Conservation (phyloP, 768 basidiomycete genomes). For the Hygrophoropsis aurantiaca region DNA sequence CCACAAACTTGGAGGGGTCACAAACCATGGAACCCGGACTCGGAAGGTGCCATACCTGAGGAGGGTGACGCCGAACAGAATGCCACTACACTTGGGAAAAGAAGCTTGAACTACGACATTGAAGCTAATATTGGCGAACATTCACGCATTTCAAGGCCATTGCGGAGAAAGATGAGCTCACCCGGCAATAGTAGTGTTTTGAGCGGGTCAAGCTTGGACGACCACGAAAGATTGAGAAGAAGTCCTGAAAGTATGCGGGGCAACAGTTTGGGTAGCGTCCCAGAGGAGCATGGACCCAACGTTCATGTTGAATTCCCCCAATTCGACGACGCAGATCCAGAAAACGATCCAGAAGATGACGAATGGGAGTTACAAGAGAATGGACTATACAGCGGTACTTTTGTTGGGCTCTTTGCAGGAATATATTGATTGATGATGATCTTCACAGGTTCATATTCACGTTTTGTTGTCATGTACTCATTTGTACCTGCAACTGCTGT, state of each 20-base stretch:
- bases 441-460: constrained; percentile 59
- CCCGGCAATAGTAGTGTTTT: constrained; percentile 30
- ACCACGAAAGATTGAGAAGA: constrained; percentile 20
- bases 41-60: background rate
- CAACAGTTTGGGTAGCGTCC: constrained; percentile 32
- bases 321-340: constrained; percentile 15
- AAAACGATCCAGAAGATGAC: constrained; percentile 42
- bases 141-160: constrained; percentile 15
- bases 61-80: constrained; percentile 7
- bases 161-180: constrained; percentile 31
- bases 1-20: constrained; percentile 17
- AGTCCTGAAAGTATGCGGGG: constrained; percentile 36
- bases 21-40: constrained; percentile 17
- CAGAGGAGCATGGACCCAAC: constrained; percentile 34
- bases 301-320: constrained; percentile 3
- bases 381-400: constrained; percentile 50
- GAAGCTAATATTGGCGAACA: constrained; percentile 14
- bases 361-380: constrained; percentile 47
- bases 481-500: constrained; percentile 58
- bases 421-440: background rate
- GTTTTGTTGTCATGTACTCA: constrained; percentile 54
- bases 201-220: constrained; percentile 27
- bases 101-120: constrained; percentile 15
- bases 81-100: constrained; percentile 5
- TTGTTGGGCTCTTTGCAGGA: constrained; percentile 8